Percentiles rank a stretch among this genome's conserved stretches.
These are phyloP conservation scores for Macrocybe sp. DNA, from an alignment of 1,284 basidiomycete genomes.

Conservation along the genomic window DNA sequence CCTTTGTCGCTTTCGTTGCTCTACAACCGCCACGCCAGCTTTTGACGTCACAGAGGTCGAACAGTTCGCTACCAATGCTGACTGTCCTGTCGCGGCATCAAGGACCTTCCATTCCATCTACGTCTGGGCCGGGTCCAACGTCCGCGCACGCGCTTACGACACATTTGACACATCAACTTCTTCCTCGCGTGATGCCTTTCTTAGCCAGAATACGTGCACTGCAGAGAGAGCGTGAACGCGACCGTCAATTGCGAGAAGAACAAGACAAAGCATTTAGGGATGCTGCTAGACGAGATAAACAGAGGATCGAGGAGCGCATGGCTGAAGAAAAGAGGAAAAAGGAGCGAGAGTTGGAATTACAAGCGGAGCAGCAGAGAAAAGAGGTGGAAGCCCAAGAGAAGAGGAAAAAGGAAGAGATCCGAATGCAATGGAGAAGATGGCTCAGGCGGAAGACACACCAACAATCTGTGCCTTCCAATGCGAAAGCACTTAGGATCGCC, in stretches of 20 bases:
- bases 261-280: constrained; percentile 79
- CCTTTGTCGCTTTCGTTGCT: constrained; percentile 87
- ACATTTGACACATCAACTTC: constrained; percentile 64
- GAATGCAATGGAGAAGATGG: constrained; percentile 51
- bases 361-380: constrained; percentile 17
- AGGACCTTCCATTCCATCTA: constrained; percentile 44
- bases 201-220: constrained; percentile 50
- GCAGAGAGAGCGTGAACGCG: constrained; percentile 50
- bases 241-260: constrained; percentile 70
- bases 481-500: constrained; percentile 42
- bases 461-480: too few relatives aligned
- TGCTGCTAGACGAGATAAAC: constrained; percentile 63
- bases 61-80: constrained; percentile 47
- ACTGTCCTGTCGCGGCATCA: constrained; percentile 82
- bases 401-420: constrained; percentile 29
- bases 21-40: constrained; percentile 66
- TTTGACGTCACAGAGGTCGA: constrained; percentile 29
- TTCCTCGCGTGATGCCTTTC: constrained; percentile 78
- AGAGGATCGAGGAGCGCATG: constrained; percentile 53
- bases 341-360: constrained; percentile 18
- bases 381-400: constrained; percentile 23
- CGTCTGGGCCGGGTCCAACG: constrained; percentile 34
- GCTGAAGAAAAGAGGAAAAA: constrained; percentile 36
- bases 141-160: constrained; percentile 58
- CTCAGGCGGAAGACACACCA: constrained; percentile 29